phyloP scores from a whole-genome alignment of 2,329 filamentous ascomycete species.

The Aspergillus quadricinctus region DNA sequence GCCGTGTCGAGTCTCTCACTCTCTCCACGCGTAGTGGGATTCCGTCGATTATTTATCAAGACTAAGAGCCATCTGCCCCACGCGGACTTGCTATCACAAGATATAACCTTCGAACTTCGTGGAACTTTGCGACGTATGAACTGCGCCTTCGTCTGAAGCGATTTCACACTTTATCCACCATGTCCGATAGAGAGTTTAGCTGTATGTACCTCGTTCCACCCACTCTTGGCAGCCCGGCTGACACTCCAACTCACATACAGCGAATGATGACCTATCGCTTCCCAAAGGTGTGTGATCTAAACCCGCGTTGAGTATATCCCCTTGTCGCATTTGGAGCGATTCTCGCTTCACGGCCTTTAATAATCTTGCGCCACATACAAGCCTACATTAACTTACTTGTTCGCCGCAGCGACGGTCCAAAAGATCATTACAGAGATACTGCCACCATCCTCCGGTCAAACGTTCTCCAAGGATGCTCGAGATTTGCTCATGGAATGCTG shows the following conservation, averaged over 20 bases:
- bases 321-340: not conserved
- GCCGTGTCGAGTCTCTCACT: slow-evolving; percentile 13
- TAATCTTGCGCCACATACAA: not conserved
- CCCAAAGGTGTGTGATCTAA: slow-evolving; percentile 47
- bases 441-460: slow-evolving; percentile 67
- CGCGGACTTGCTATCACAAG: slow-evolving; percentile 13
- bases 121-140: not conserved
- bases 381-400: slow-evolving; percentile 2
- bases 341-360: not conserved
- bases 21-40: slow-evolving; percentile 9
- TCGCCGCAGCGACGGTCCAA: slow-evolving; percentile 58
- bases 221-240: slow-evolving; percentile 16
- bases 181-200: slow-evolving; percentile 55
- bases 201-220: slow-evolving; percentile 31
- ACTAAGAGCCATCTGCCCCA: slow-evolving; percentile 15
- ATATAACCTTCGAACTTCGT: not conserved
- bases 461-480: slow-evolving; percentile 91
- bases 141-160: not conserved
- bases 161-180: slow-evolving; percentile 19
- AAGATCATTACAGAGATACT: slow-evolving; percentile 95
- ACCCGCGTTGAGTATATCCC: not conserved
- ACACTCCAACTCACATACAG: slow-evolving; percentile 28
- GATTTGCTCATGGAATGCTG: slow-evolving; percentile 97
- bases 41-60: slow-evolving; percentile 2
- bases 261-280: slow-evolving; percentile 57